Evolutionary conservation across 768 basidiomycete genomes (phyloP), one percentile per base, ranked within the genome.

Genomic region (Rhodotorula kratochvilovae): DNA sequence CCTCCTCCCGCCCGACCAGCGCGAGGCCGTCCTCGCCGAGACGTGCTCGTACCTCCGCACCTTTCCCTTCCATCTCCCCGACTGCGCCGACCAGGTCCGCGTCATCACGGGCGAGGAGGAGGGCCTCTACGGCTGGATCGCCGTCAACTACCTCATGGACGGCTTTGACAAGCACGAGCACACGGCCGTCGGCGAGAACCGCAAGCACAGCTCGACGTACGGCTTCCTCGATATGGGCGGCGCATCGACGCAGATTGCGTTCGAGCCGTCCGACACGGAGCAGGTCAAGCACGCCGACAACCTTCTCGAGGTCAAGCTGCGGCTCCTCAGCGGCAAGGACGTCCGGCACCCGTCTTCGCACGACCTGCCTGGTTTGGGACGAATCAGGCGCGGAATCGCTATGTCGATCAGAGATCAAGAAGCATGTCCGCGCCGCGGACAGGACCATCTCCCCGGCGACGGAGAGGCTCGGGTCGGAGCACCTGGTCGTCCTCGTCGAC

Each of bases 141-240:
- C 94, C 0, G 92, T 98, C 77, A 99, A 98, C 81, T 98, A 99
- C 80, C 87, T 98, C 60, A 94, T 97, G 91, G 90, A 98, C 78
- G 95, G 94, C 3, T 99, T 99, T 78, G 81, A 79, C 74, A 83
- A 75, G 63, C 80, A 63, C 78, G 79, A 59, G 54, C 70, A 76
- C 58, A 65, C 67, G 12, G 84, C 84, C 17, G 80, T 83, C 0
- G 58, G 67, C 54, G 68, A 67, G 82, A 80, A 63, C 19, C 15
- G 27, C n/a, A 79, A 85, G 62, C 84, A 86, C 79, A 85, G 84
- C 60, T 91, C 91, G 29, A 97, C 95, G 8, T 98, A 92, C 78
- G 96, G 96, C 11, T 99, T 99, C 80, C 83, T 99, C 74, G 96
- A 99, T 80, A 99, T 98, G 96, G 96, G 96, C 63, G 95, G 96